These are phyloP conservation scores for Linum tenue DNA, from an alignment of 345 rosid genomes.

Conservation along the genomic window DNA sequence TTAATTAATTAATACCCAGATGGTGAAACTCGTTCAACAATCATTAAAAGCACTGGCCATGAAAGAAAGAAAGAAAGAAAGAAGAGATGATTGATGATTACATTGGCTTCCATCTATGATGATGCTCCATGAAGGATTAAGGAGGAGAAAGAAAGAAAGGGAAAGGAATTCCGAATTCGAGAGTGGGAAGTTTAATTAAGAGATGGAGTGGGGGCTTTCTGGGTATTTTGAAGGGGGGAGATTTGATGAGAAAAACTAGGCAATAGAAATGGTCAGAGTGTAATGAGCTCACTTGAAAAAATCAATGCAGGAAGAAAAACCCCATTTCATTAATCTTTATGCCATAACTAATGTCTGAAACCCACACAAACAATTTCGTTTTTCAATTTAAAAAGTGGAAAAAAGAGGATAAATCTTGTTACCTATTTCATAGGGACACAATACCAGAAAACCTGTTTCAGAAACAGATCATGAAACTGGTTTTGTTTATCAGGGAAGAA, in stretches of 20 bases:
- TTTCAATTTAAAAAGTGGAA: no score
- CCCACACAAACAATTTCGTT: no score
- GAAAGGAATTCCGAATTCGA: neutral
- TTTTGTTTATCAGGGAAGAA: neutral
- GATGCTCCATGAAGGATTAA: conserved; percentile 15
- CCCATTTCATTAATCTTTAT: neutral
- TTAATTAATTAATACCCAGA: neutral
- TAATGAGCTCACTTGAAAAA: neutral
- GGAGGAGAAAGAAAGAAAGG: neutral
- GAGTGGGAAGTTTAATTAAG: neutral
- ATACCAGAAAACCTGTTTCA: neutral
- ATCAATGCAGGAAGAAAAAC: neutral
- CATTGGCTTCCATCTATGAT: conserved; percentile 22
- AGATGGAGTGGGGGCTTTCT: neutral
- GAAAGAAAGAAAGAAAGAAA: no score
- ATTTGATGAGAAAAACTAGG: conserved; percentile 23
- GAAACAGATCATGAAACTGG: neutral
- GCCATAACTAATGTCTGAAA: no score
- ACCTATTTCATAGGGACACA: neutral
- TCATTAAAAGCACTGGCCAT: neutral
- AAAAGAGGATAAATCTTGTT: no score
- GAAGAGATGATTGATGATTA: neutral
- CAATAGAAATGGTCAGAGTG: conserved; percentile 24
- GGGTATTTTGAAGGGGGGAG: conserved; percentile 2
- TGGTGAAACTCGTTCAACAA: neutral